Conservation (phyloP, 1,284 basidiomycete species). For the Cerioporus squamosus region DNA sequence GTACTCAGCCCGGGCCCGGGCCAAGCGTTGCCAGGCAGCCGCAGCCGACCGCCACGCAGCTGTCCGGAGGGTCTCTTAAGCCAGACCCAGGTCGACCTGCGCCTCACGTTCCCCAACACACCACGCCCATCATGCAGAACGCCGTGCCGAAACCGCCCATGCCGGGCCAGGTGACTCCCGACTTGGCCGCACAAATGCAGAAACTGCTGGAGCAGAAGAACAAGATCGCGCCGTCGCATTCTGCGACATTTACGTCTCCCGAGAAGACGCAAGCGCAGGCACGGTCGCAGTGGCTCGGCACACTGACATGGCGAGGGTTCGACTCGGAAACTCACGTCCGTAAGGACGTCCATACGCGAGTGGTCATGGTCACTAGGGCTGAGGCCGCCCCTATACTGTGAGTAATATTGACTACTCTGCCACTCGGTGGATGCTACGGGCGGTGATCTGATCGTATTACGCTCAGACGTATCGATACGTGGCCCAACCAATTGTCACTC, state of each 20-base stretch:
- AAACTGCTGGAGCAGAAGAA: conserved; percentile 53
- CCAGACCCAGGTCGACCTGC: not conserved
- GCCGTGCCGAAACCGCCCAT: not conserved
- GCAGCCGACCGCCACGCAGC: no score
- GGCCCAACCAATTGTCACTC: conserved; percentile 55
- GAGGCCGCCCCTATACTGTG: conserved; percentile 31
- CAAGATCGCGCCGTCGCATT: conserved; percentile 15
- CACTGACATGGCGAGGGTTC: conserved; percentile 51
- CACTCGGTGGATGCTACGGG: no score
- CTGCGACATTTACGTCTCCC: not conserved
- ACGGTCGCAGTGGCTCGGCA: conserved; percentile 50
- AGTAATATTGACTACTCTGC: conserved; percentile 27
- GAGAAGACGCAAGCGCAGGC: not conserved
- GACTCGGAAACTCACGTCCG: conserved; percentile 41
- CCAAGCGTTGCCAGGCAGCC: no score
- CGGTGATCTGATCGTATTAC: not conserved
- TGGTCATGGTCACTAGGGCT: conserved; percentile 8
- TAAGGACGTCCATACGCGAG: conserved; percentile 49
- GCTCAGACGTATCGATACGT: conserved; percentile 52
- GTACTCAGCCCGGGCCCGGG: not conserved
- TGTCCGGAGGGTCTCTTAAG: not conserved
- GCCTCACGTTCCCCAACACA: not conserved
- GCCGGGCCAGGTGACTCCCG: conserved; percentile 20
- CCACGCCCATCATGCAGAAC: not conserved
- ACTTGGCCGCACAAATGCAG: conserved; percentile 50